Conservation (phyloP, 2,329 filamentous ascomycete genomes). For the Trichophyton rubrum region DNA sequence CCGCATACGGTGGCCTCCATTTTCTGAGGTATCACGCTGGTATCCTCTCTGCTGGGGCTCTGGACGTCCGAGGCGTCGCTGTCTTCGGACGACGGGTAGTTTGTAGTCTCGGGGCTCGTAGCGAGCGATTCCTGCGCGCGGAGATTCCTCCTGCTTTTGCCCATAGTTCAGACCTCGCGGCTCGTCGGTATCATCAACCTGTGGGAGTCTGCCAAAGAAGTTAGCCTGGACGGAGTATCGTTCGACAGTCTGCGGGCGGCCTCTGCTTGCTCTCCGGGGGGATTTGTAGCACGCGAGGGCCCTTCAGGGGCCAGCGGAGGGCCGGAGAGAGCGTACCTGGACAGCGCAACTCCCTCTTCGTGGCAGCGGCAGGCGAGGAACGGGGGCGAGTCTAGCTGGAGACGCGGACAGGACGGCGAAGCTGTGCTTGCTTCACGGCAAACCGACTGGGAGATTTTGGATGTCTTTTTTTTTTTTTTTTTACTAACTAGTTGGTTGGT, state of each 20-base stretch:
- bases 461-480: background rate
- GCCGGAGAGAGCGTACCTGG: background rate
- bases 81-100: slow-evolving; percentile 43
- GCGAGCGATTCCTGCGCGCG: slow-evolving; percentile 43
- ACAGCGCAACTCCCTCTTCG: background rate
- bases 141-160: slow-evolving; percentile 46
- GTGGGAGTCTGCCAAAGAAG: background rate
- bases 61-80: slow-evolving; percentile 42
- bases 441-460: background rate
- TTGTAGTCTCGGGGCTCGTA: slow-evolving; percentile 37
- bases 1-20: slow-evolving; percentile 20
- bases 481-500: no score
- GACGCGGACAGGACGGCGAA: background rate
- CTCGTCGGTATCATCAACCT: slow-evolving; percentile 4
- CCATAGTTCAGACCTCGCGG: slow-evolving; percentile 28
- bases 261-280: background rate
- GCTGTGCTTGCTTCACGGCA: background rate
- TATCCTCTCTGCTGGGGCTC: slow-evolving; percentile 39
- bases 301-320: background rate
- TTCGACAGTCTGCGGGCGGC: background rate
- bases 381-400: background rate
- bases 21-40: slow-evolving; percentile 22
- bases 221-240: background rate
- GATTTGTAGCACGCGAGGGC: background rate
- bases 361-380: background rate